A percentile compares a stretch with the other conserved stretches of the same genome.
Conservation (phyloP, 192 early-diverging fungal species). For the Funneliformis geosporum region DNA sequence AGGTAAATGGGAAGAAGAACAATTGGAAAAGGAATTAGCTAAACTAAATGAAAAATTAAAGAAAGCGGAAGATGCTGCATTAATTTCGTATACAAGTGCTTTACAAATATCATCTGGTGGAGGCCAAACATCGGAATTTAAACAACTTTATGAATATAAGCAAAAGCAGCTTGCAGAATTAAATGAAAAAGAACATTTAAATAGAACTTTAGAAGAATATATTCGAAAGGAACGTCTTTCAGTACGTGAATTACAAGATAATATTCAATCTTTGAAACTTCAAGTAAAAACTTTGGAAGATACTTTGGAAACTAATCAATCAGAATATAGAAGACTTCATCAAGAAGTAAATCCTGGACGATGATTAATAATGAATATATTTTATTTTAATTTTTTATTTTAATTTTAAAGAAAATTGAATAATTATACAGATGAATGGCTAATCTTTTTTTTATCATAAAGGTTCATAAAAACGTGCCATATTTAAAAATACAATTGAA, state of each 20-base stretch:
- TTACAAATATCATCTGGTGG: conserved; percentile 35
- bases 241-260: conserved; percentile 46
- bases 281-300: conserved; percentile 52
- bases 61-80: conserved; percentile 45
- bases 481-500: too few relatives aligned
- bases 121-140: conserved; percentile 44
- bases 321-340: conserved; percentile 50
- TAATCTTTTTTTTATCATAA: not conserved
- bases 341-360: conserved; percentile 30
- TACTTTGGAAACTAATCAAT: conserved; percentile 47
- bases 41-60: conserved; percentile 51
- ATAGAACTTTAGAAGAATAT: conserved; percentile 49
- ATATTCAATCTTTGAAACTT: conserved; percentile 51
- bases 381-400: not conserved
- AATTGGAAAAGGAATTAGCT: conserved; percentile 48
- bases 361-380: too few relatives aligned
- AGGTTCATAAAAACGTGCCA: too few relatives aligned
- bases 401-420: not conserved
- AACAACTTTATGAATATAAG: conserved; percentile 56
- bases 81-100: conserved; percentile 30
- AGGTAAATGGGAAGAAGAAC: conserved; percentile 46
- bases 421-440: not conserved
- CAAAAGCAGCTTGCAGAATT: conserved; percentile 49
- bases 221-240: conserved; percentile 52
- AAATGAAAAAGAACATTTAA: conserved; percentile 46